phyloP scores from a whole-genome alignment of 2,329 filamentous ascomycete genomes.

The Exophiala aquamarina region DNA sequence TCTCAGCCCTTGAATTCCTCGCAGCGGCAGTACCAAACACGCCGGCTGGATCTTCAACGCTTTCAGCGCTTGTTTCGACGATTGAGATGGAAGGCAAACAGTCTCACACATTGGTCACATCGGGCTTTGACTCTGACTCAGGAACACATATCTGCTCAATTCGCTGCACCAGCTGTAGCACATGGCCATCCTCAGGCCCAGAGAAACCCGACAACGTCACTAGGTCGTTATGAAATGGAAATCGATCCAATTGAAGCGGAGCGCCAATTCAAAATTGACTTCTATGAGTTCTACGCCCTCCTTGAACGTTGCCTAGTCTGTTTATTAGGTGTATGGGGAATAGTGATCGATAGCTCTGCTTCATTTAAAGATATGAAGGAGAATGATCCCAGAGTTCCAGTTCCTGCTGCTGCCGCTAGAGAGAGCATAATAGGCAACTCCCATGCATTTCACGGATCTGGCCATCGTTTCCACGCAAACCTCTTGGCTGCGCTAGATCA shows the following conservation, averaged over 20 bases:
- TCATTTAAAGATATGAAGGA: constrained; percentile 20
- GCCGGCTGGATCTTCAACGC: constrained; percentile 18
- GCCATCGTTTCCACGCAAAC: constrained; percentile 68
- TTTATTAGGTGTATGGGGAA: constrained; percentile 63
- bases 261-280: constrained; percentile 75
- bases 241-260: constrained; percentile 44
- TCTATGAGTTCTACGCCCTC: constrained; percentile 73
- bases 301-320: constrained; percentile 70
- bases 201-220: constrained; percentile 5
- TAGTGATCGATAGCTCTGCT: constrained; percentile 47
- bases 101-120: constrained; percentile 24
- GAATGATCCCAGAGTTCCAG: not conserved
- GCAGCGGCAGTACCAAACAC: constrained; percentile 16
- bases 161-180: not conserved
- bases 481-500: constrained; percentile 63
- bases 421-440: constrained; percentile 26
- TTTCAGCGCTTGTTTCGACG: constrained; percentile 22
- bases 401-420: not conserved
- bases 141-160: constrained; percentile 7
- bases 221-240: constrained; percentile 17
- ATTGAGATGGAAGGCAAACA: constrained; percentile 24
- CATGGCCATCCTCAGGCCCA: not conserved
- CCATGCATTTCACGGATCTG: constrained; percentile 21
- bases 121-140: constrained; percentile 21
- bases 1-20: constrained; percentile 7